Percentiles rank a stretch among this genome's conserved stretches.
Conservation (phyloP, 2,329 filamentous ascomycete genomes). For the Alternaria sp. region DNA sequence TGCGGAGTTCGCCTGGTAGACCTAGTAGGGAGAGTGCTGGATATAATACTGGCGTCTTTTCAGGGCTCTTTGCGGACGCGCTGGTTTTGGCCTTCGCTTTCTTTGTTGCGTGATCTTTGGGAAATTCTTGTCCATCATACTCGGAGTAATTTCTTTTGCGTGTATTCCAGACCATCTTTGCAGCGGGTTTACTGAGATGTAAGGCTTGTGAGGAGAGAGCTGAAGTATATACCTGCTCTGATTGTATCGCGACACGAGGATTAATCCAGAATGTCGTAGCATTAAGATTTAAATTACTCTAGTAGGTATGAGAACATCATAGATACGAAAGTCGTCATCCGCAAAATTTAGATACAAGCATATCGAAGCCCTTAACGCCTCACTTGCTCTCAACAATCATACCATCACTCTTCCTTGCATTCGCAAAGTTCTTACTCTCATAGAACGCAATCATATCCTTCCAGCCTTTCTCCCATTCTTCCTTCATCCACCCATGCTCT, state of each 20-base stretch:
- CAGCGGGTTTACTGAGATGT: background rate
- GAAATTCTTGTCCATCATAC: background rate
- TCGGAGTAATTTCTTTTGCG: background rate
- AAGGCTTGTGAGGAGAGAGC: background rate
- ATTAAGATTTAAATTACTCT: background rate
- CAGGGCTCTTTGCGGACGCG: background rate
- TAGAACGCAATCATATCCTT: constrained; percentile 36
- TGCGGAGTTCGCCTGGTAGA: background rate
- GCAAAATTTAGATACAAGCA: background rate
- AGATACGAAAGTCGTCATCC: background rate
- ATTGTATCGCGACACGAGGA: background rate
- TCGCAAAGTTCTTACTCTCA: constrained; percentile 24
- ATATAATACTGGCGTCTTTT: background rate
- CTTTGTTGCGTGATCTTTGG: background rate
- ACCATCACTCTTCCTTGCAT: constrained; percentile 18
- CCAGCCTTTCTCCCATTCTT: constrained; percentile 36
- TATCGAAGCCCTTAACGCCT: background rate
- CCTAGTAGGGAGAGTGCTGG: background rate
- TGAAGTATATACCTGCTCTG: background rate
- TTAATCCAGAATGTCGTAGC: background rate
- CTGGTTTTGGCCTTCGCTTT: background rate
- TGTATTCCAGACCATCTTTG: background rate
- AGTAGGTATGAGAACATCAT: background rate
- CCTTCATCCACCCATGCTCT: constrained; percentile 26
- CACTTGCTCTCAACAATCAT: background rate